Evolutionary conservation across 352 stramenopile genomes (phyloP).

Genomic region (Phytopythium kandeliae): DNA sequence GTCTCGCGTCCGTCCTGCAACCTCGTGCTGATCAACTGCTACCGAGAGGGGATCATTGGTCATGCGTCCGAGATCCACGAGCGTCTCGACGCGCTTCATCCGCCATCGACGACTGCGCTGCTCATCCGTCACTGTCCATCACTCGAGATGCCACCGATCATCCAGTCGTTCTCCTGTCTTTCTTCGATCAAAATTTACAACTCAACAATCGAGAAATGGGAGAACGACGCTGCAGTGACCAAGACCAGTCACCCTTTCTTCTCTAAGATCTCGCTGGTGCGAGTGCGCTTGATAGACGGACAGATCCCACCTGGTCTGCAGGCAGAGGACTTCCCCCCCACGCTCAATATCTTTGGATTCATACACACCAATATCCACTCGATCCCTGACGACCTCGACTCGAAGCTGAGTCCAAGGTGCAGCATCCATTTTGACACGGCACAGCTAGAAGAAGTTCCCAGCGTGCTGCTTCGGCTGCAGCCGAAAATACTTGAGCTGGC

Average conservation of each 20-base stretch:
- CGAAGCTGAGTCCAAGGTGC: neutral
- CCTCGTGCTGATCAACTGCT: slow-evolving; percentile 29
- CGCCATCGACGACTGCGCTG: slow-evolving; percentile 11
- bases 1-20: slow-evolving; percentile 24
- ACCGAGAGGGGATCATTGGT: slow-evolving; percentile 9
- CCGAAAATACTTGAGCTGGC: slow-evolving; percentile 1
- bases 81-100: slow-evolving; percentile 13
- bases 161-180: slow-evolving; percentile 12
- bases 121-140: slow-evolving; percentile 21
- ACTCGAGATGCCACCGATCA: slow-evolving; percentile 18
- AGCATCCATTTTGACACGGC: slow-evolving; percentile 5
- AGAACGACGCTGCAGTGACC: slow-evolving; percentile 8
- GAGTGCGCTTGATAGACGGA: slow-evolving; percentile 14
- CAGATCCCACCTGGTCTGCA: slow-evolving; percentile 4
- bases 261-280: slow-evolving; percentile 16
- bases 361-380: slow-evolving; percentile 1
- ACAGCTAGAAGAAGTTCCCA: neutral
- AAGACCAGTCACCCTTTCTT: slow-evolving; percentile 11
- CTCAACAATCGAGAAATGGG: slow-evolving; percentile 15
- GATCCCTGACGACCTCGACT: slow-evolving; percentile 2
- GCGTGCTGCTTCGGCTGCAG: neutral
- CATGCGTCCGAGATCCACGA: slow-evolving; percentile 4
- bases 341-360: slow-evolving; percentile 4
- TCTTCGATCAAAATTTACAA: slow-evolving; percentile 26
- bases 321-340: neutral